Conservation (phyloP, 305 asterid genomes). For the Fraxinus sp. region DNA sequence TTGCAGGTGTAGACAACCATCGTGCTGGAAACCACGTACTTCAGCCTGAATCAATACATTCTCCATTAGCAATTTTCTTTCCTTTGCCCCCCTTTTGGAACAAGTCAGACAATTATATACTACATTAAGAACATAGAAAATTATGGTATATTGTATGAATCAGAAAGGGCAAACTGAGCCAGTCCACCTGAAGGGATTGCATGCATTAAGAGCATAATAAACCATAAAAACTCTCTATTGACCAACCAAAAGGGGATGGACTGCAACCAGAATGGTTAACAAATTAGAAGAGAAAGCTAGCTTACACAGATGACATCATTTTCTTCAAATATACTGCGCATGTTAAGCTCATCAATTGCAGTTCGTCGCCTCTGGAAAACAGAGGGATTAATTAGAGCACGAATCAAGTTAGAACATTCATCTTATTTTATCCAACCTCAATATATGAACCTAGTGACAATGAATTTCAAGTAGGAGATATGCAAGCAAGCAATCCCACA, state of each 20-base stretch:
- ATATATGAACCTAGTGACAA: neutral
- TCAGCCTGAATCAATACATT: conserved; percentile 57
- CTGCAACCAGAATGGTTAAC: conserved; percentile 7
- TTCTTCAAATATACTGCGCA: conserved; percentile 92
- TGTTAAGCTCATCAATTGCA: conserved; percentile 90
- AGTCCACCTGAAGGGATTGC: neutral
- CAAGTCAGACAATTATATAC: conserved; percentile 5
- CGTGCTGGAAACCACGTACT: conserved; percentile 91
- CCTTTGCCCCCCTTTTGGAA: neutral
- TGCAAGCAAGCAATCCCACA: neutral
- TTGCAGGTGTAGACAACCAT: conserved; percentile 83
- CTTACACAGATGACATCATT: conserved; percentile 90
- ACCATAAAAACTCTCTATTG: neutral
- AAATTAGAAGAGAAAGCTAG: conserved; percentile 17
- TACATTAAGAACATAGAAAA: conserved; percentile 2
- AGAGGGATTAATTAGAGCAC: neutral
- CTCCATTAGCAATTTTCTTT: neutral
- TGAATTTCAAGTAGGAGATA: neutral
- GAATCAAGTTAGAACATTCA: neutral
- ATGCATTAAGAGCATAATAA: neutral
- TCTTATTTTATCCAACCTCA: neutral
- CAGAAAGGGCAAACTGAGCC: neutral
- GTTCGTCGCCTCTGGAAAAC: conserved; percentile 85
- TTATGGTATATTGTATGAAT: neutral
- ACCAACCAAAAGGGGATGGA: neutral